phyloP scores from a whole-genome alignment of 1,284 basidiomycete genomes.

The Naganishia cerealis region DNA sequence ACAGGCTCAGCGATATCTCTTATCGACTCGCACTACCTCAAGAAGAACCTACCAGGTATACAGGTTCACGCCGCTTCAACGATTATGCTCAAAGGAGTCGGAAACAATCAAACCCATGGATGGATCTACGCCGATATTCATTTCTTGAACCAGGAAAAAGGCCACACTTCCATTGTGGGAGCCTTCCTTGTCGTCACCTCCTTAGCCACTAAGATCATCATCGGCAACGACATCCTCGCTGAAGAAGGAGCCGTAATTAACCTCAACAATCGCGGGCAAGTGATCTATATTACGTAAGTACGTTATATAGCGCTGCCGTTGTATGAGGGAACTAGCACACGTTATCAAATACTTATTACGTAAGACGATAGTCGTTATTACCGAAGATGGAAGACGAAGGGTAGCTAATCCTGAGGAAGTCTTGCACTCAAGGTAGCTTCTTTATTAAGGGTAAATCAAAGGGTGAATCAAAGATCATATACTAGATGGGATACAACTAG shows the following conservation, averaged over 20 bases:
- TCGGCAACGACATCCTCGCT: conserved; percentile 31
- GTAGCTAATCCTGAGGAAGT: too few species aligned
- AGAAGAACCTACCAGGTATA: conserved; percentile 11
- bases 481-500: too few species aligned
- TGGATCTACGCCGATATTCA: conserved; percentile 21
- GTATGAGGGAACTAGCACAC: too few species aligned
- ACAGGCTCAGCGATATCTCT: conserved; percentile 29
- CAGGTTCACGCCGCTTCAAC: not conserved
- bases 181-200: conserved; percentile 21
- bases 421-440: too few species aligned
- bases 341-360: too few species aligned
- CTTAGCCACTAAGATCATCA: conserved; percentile 21
- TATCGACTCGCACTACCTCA: conserved; percentile 15
- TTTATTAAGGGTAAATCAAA: too few species aligned
- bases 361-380: too few species aligned
- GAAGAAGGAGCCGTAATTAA: conserved; percentile 27
- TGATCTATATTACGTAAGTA: too few species aligned
- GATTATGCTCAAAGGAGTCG: conserved; percentile 22
- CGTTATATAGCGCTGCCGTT: too few species aligned
- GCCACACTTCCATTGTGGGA: not conserved
- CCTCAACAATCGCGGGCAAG: too few species aligned
- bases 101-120: conserved; percentile 10
- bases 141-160: conserved; percentile 1
- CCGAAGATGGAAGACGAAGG: too few species aligned
- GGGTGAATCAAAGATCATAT: too few species aligned